Evolutionary conservation across 352 stramenopile species (phyloP), one percentile per base, ranked within the genome.

Genomic region (Thraustotheca clavata): DNA sequence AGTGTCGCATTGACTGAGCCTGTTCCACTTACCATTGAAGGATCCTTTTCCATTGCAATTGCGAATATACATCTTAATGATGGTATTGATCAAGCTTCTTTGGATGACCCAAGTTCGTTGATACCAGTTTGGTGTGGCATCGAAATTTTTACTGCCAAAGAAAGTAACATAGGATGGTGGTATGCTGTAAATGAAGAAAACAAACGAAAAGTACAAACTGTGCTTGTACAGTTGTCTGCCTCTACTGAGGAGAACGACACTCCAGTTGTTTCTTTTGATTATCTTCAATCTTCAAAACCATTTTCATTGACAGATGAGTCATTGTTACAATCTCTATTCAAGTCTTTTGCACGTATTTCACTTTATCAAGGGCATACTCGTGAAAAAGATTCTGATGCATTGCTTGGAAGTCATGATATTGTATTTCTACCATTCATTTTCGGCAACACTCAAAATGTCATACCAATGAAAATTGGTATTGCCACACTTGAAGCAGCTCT

Each of bases 251-350:
- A 7, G 12, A 29, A 35, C 22, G 33, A 50, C 11, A 18, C 18
- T 3, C 55, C 34, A 3, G n/a, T n/a, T n/a, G n/a, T n/a, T n/a
- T 55, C 38, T 29, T 65, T 65, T 27, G 12, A 22, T n/a, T 65
- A 55, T 22, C 12, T 33, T 8, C 57, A 65, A 27, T 16, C 57
- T 7, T 65, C 57, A 16, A 55, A 1, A 18, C 24, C n/a, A 11
- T 65, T 65, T 20, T 20, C 11, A 16, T 22, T 65, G 0, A 40
- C 9, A 6, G 38, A 50, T 4, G 9, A 43, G 5, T 16, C 27
- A 16, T 31, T 54, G 0, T 33, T 65, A 16, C 57, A 4, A 7
- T 7, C 11, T 16, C 39, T 65, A 6, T 18, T 11, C 5, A 43
- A 43, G 12, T 20, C 57, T 27, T 39, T 24, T 4, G 57, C 57